Conservation (phyloP, 371 early-diverging fungal genomes). For the Lichtheimia corymbifera region DNA sequence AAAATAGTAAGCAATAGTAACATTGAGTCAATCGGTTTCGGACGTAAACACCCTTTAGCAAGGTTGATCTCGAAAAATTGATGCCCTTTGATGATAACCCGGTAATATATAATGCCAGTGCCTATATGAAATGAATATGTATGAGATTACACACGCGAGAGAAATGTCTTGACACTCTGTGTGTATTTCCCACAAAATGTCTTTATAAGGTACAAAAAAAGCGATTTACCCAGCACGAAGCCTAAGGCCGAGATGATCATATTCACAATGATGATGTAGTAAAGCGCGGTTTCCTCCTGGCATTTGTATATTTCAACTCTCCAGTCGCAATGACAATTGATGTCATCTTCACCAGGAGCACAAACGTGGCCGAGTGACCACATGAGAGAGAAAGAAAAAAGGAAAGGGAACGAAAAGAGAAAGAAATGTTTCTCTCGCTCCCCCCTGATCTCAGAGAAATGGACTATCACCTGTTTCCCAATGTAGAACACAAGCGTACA, state of each 20-base stretch:
- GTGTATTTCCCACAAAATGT: not conserved
- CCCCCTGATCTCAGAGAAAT: too few relatives aligned
- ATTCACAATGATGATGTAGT: conserved; percentile 24
- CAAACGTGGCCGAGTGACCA: too few relatives aligned
- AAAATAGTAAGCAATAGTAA: conserved; percentile 20
- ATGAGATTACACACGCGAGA: not conserved
- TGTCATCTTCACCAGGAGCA: too few relatives aligned
- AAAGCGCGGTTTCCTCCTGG: conserved; percentile 17
- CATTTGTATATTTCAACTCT: conserved; percentile 24
- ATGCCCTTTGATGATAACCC: conserved; percentile 18
- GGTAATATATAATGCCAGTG: conserved; percentile 12
- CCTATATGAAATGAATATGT: conserved; percentile 4
- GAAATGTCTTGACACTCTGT: not conserved
- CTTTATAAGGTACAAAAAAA: too few relatives aligned
- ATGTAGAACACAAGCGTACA: too few relatives aligned
- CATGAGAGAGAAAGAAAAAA: too few relatives aligned
- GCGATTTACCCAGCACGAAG: conserved; percentile 19
- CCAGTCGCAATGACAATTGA: conserved; percentile 34
- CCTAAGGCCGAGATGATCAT: conserved; percentile 24
- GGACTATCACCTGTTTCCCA: too few relatives aligned
- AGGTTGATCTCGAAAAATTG: conserved; percentile 13
- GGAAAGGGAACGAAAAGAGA: not conserved
- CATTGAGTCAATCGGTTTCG: conserved; percentile 27
- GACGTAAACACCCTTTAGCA: conserved; percentile 19
- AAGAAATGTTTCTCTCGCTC: too few relatives aligned